Base-by-base conservation (phyloP, 2,329 filamentous ascomycete genomes). In the Fusarium udum region DNA sequence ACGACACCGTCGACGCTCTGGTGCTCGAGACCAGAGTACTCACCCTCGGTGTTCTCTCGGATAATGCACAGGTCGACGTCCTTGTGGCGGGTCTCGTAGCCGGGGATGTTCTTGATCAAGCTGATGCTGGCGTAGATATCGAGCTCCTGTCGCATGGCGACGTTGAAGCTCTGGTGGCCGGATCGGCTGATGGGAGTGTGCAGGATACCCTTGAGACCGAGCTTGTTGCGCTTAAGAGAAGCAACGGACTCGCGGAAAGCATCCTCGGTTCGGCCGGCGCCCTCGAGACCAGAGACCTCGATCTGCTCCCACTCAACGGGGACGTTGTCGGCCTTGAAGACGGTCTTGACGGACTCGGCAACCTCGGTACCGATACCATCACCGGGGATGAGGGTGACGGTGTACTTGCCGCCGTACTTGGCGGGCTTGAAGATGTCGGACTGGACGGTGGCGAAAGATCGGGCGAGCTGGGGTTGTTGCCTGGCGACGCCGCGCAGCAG, bases 311-410 rank as follows among this genome's bases (percentile, higher is more conserved):
- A 98, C 86, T 98, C 95, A 80, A 99, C 92, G 81, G 96, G 96
- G 61, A 98, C 95, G 83, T 97, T 98, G 88, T 98, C 95, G 83
- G 95, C 95, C 91, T 98, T 98, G 92, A 98, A 98, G 85, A 99
- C 93, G 78, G 95, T 97, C 92, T 98, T 97, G 84, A 99, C 95
- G 74, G 94, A 96, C 87, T 98, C 95, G 80, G 95, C 95, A 72
- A 98, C 95, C 87, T 99, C 96, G 84, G 94, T 94, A 84, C 96
- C 96, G 83, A 99, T 97, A 88, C 96, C 96, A 81, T 99, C 96
- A 90, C 95, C 96, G 84, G 96, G 96, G 83, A 99, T 98, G 81
- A 99, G 89, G 75, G 95, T 98, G 79, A 98, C 95, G 42, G 96
- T 99, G 90, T 98, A 99, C 88, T 98, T 99, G 87, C 95, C 94